Evolutionary conservation across 805 yeast species (phyloP).

Genomic region (Starmerella riodocensis): DNA sequence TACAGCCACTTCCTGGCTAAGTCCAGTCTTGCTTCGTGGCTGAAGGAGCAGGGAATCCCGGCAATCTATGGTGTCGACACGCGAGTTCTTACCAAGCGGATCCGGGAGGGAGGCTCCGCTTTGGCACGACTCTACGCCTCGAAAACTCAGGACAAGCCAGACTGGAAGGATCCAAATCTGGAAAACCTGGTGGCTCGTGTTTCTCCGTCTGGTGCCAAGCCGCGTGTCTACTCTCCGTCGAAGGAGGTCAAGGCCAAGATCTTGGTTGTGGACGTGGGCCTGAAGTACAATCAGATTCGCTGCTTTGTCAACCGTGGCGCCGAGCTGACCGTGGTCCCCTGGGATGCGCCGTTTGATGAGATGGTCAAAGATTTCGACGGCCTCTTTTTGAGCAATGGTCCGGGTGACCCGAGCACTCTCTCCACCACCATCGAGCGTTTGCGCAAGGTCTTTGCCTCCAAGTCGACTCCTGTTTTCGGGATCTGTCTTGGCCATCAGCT

Average conservation of each 20-base stretch:
- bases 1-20: slow-evolving; percentile 87
- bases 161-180: slow-evolving; percentile 86
- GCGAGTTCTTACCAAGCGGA: slow-evolving; percentile 81
- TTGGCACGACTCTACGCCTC: slow-evolving; percentile 58
- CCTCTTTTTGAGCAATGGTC: slow-evolving; percentile 92
- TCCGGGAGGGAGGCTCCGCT: slow-evolving; percentile 86
- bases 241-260: slow-evolving; percentile 47
- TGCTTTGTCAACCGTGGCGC: slow-evolving; percentile 95
- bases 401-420: slow-evolving; percentile 95
- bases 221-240: slow-evolving; percentile 69
- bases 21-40: slow-evolving; percentile 88
- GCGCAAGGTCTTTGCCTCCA: slow-evolving; percentile 42
- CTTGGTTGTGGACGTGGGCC: slow-evolving; percentile 90
- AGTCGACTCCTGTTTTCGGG: slow-evolving; percentile 86
- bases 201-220: slow-evolving; percentile 37
- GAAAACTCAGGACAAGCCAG: slow-evolving; percentile 60
- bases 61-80: slow-evolving; percentile 98
- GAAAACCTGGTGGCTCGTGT: slow-evolving; percentile 87
- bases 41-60: slow-evolving; percentile 80
- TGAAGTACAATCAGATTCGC: slow-evolving; percentile 94
- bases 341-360: slow-evolving; percentile 71
- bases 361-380: slow-evolving; percentile 74
- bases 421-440: slow-evolving; percentile 51
- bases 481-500: slow-evolving; percentile 97
- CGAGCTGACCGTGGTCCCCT: slow-evolving; percentile 88